phyloP scores from a whole-genome alignment of 768 basidiomycete genomes.

The Naematelia aurantialba region DNA sequence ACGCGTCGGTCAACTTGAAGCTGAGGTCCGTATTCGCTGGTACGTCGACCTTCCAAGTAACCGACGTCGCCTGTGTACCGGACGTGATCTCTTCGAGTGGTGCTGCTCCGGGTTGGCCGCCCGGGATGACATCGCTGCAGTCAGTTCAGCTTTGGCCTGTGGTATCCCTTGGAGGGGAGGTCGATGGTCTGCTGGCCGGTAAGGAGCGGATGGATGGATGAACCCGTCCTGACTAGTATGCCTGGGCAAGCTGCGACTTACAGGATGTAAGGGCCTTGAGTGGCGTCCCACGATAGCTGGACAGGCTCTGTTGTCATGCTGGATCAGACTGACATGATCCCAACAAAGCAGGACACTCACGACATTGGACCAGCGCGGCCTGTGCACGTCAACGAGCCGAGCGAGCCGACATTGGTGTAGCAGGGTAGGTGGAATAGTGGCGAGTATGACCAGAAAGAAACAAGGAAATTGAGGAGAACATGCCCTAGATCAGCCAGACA shows the following conservation, averaged over 20 bases:
- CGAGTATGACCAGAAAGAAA: background rate
- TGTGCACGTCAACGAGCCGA: slow-evolving; percentile 2
- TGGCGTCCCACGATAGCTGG: slow-evolving; percentile 31
- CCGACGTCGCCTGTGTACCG: slow-evolving; percentile 21
- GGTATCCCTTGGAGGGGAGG: background rate
- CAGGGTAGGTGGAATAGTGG: background rate
- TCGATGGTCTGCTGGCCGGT: no score
- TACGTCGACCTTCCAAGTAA: slow-evolving; percentile 41
- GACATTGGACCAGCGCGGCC: slow-evolving; percentile 36
- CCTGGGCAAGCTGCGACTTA: slow-evolving; percentile 20
- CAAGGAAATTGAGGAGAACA: background rate
- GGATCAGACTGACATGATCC: no score
- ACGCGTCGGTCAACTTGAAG: slow-evolving; percentile 41
- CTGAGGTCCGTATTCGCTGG: slow-evolving; percentile 27
- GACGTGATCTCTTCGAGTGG: slow-evolving; percentile 17
- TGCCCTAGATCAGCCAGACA: background rate
- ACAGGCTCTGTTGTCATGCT: slow-evolving; percentile 37
- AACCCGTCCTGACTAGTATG: no score
- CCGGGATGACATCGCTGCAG: slow-evolving; percentile 51
- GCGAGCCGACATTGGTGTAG: slow-evolving; percentile 3
- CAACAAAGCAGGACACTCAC: slow-evolving; percentile 26
- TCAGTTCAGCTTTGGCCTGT: slow-evolving; percentile 12
- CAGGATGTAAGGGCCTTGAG: slow-evolving; percentile 40
- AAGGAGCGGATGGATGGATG: no score
- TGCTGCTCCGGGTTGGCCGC: slow-evolving; percentile 34